Evolutionary conservation across 2,329 filamentous ascomycete genomes (phyloP), one percentile per base, ranked within the genome.

Genomic region (Fusarium secorum): DNA sequence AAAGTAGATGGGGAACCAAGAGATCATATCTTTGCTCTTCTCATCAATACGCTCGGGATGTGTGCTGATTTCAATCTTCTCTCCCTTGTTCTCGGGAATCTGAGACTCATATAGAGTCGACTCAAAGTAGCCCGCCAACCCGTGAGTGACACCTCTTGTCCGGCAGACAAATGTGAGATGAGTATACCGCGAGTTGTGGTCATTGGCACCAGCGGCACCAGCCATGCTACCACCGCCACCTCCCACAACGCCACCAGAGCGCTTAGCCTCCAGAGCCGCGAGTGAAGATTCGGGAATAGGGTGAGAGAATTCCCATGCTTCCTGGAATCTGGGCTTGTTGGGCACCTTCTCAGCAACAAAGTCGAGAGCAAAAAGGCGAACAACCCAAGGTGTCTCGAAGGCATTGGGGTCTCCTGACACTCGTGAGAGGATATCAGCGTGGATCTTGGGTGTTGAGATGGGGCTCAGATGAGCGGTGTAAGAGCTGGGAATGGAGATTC

Each of bases 1-100:
- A 78, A 99, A 99, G 83, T 95, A 98, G 33, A 99, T 98, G 3
- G 96, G 96, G 79, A 99, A 99, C 96, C 96, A 99, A 60, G 93
- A 97, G 71, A 98, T 97, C 97, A 99, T 99, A 76, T 97, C 95
- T 78, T 92, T 92, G 85, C 94, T 97, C 88, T 98, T 98, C 62
- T 85, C 84, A 60, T 96, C 93, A 82, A 99, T 98, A 33, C 91
- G 93, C 71, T 97, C 92, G 0, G 96, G 97, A 76, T 97, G 92
- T 7, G 93, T 99, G 77, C 94, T 97, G 65, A 99, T 87, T 83
- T 98, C 95, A 8, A 98, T 89, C 74, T 89, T 90, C 28, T 81
- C 80, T 10, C 75, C 80, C 59, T 73, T 75, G 33, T 75, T 78
- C 32, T 75, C 81, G 10, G 77, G 70, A 11, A 81, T 68, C 66